A percentile compares a stretch with the other conserved stretches of the same genome.
Evolutionary conservation across 2,329 filamentous ascomycete species (phyloP).

Genomic region (Aspergillus fumigatus): DNA sequence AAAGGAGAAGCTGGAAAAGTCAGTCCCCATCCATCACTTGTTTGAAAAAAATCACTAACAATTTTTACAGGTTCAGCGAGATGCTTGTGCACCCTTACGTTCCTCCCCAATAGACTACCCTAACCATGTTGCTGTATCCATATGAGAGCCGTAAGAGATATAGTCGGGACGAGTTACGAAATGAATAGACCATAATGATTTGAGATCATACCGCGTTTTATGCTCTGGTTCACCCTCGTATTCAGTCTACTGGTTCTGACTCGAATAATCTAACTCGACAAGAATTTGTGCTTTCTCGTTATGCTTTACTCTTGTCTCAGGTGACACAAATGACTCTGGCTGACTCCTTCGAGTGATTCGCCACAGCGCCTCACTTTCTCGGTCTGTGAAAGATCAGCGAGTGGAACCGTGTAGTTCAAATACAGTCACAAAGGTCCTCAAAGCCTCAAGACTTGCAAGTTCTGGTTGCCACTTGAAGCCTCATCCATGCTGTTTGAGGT

Average conservation of each 20-base stretch:
- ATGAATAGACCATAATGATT: slow-evolving; percentile 34
- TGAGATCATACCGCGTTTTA: slow-evolving; percentile 12
- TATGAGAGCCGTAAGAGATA: slow-evolving; percentile 11
- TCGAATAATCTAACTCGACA: background rate
- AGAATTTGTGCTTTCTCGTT: background rate
- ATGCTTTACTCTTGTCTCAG: background rate
- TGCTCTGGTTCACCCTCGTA: slow-evolving; percentile 3
- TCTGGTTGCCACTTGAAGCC: background rate
- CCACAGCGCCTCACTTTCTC: slow-evolving; percentile 12
- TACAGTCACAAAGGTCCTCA: background rate
- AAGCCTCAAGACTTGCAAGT: background rate
- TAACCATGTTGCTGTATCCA: slow-evolving; percentile 12
- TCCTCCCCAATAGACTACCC: slow-evolving; percentile 36
- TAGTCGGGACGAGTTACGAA: slow-evolving; percentile 34
- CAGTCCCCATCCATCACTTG: slow-evolving; percentile 17
- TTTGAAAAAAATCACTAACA: slow-evolving; percentile 11
- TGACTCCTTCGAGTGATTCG: slow-evolving; percentile 4
- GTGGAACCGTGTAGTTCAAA: background rate
- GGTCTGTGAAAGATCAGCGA: background rate
- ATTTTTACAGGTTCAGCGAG: slow-evolving; percentile 41
- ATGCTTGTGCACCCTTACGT: slow-evolving; percentile 48
- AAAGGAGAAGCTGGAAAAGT: slow-evolving; percentile 88
- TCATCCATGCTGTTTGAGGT: background rate
- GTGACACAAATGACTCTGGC: background rate
- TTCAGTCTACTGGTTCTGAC: background rate